phyloP scores from a whole-genome alignment of 352 stramenopile genomes.

The Blastocystis sp. region DNA sequence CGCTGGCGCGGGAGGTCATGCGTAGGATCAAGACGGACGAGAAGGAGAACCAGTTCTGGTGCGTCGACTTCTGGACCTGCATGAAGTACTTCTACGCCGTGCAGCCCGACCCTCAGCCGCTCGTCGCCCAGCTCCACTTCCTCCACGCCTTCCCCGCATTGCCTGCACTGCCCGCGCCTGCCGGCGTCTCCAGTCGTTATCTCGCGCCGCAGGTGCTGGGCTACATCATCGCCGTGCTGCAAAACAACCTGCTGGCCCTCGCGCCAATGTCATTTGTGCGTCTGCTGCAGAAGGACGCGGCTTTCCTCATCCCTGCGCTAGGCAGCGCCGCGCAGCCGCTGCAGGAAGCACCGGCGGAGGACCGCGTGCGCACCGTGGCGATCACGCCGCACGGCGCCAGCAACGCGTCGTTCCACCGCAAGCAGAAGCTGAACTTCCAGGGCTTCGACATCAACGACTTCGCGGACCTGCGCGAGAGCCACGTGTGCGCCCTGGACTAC shows the following conservation, averaged over 20 bases:
- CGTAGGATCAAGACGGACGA: neutral
- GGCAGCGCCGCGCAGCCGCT: neutral
- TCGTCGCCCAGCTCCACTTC: slow-evolving; percentile 12
- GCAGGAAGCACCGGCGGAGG: neutral
- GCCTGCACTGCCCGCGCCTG: neutral
- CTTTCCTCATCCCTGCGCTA: slow-evolving; percentile 11
- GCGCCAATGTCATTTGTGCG: neutral
- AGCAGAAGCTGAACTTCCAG: slow-evolving; percentile 25
- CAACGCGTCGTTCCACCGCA: slow-evolving; percentile 26
- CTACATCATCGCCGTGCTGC: neutral
- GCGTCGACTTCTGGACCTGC: slow-evolving; percentile 15
- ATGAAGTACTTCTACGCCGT: slow-evolving; percentile 35
- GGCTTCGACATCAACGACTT: slow-evolving; percentile 68
- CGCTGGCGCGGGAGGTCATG: neutral
- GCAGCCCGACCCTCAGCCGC: neutral
- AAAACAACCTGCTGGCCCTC: neutral
- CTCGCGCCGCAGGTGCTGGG: neutral
- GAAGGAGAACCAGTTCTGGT: slow-evolving; percentile 2
- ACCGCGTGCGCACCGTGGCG: neutral
- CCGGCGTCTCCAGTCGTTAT: neutral
- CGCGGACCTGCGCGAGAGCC: slow-evolving; percentile 37
- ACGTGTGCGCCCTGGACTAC: slow-evolving; percentile 32
- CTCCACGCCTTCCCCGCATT: neutral
- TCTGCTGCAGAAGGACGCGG: neutral
- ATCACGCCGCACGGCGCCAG: neutral